Conservation (phyloP, 2,329 filamentous ascomycete species). For the Xylaria digitata region DNA sequence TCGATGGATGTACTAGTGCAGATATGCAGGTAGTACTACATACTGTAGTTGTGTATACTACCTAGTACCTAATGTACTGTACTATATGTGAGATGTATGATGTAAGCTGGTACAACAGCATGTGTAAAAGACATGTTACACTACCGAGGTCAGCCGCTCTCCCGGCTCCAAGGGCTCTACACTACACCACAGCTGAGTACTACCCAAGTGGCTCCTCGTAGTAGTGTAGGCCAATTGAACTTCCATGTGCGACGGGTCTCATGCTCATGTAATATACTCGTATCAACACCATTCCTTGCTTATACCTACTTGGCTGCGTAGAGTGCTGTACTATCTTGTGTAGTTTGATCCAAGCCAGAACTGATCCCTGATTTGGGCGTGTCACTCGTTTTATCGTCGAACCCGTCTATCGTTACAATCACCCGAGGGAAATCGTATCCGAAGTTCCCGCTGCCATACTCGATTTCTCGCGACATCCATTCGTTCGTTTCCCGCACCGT, state of each 20-base stretch:
- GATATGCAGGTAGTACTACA: no score
- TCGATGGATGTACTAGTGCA: no score
- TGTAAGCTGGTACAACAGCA: no score
- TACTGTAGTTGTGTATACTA: neutral
- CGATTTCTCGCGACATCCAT: neutral
- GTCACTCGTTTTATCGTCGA: conserved; percentile 23
- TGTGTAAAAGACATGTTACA: no score
- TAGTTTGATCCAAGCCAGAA: neutral
- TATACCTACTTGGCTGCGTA: neutral
- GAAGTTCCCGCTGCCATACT: conserved; percentile 10
- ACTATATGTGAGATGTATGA: no score
- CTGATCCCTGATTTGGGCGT: conserved; percentile 5
- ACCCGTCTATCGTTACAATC: conserved; percentile 6
- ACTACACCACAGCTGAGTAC: no score
- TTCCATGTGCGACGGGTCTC: neutral
- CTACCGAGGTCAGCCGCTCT: no score
- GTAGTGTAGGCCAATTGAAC: conserved; percentile 1
- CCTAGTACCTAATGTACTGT: neutral
- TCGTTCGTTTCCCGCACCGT: conserved; percentile 4
- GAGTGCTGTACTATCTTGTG: no score
- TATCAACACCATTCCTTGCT: neutral
- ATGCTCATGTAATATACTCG: neutral
- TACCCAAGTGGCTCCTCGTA: no score
- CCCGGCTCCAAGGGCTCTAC: no score
- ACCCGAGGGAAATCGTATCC: conserved; percentile 4